These are phyloP conservation scores for Eucalyptus curtisii DNA, from an alignment of 345 rosid species.

Conservation along the genomic window DNA sequence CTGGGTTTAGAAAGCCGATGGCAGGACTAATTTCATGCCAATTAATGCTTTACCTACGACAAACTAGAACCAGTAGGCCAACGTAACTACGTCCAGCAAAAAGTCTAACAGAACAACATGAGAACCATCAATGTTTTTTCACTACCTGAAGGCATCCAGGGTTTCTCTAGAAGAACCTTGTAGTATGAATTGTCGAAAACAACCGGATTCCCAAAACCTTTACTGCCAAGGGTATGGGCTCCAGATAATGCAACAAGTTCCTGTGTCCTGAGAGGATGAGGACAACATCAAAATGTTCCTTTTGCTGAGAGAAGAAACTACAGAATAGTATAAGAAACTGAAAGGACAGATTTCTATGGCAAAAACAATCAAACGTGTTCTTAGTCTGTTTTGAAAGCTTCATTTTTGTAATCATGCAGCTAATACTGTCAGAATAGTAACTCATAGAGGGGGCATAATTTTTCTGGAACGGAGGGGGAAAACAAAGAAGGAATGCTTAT, in stretches of 20 bases:
- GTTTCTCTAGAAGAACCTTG: slow-evolving; percentile 72
- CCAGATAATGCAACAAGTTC: slow-evolving; percentile 86
- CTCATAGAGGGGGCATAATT: not conserved
- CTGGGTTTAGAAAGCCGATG: not conserved
- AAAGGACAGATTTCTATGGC: not conserved
- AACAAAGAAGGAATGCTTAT: not conserved
- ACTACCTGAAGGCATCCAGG: slow-evolving; percentile 72
- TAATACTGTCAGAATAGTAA: not conserved
- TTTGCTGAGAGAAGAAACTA: not conserved
- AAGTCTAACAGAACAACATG: not conserved
- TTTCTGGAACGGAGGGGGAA: not conserved
- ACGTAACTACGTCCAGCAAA: not conserved
- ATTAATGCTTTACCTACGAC: not conserved
- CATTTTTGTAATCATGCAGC: not conserved
- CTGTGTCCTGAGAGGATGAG: slow-evolving; percentile 33
- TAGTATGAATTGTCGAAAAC: slow-evolving; percentile 77
- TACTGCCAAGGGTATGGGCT: slow-evolving; percentile 83
- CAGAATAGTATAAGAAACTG: not conserved
- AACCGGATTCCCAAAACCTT: slow-evolving; percentile 76
- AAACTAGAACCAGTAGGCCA: not conserved
- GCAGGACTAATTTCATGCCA: not conserved
- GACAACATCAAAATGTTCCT: not conserved
- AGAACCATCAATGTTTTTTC: not conserved
- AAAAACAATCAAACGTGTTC: not conserved
- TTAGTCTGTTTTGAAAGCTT: not conserved